These are phyloP conservation scores for maize (Zea mays) DNA, from an alignment of 176 grass and related monocot genomes.

Conservation along the genomic window DNA sequence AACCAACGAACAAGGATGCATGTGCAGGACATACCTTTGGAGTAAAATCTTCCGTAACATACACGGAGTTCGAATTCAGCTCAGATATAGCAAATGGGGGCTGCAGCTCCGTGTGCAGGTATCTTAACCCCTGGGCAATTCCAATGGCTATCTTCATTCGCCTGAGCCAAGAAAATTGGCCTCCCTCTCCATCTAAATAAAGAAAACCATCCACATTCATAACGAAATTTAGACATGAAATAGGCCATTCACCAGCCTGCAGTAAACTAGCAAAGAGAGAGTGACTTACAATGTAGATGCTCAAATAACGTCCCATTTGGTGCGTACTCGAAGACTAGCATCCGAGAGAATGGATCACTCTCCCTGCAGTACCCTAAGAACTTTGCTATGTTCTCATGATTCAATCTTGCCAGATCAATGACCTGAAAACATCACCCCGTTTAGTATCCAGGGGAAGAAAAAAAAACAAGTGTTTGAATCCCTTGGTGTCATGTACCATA, in stretches of 20 bases:
- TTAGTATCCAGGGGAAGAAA: slow-evolving; percentile 2
- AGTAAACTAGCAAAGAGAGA: not conserved
- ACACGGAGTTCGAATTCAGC: slow-evolving; percentile 71
- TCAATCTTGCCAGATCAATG: slow-evolving; percentile 75
- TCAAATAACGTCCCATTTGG: slow-evolving; percentile 92
- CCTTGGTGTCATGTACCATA: slow-evolving; percentile 18
- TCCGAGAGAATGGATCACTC: slow-evolving; percentile 83
- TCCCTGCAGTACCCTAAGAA: slow-evolving; percentile 93
- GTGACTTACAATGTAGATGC: slow-evolving; percentile 78
- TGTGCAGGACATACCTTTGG: slow-evolving; percentile 52
- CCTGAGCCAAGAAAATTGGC: slow-evolving; percentile 81
- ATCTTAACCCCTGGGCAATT: slow-evolving; percentile 73
- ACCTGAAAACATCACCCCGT: slow-evolving; percentile 48
- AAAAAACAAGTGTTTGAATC: not conserved
- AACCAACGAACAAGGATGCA: not conserved
- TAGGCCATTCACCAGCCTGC: not conserved
- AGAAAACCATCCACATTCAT: slow-evolving; percentile 15
- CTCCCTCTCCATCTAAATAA: slow-evolving; percentile 83
- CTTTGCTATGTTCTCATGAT: slow-evolving; percentile 82
- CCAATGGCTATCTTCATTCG: slow-evolving; percentile 96
- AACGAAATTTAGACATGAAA: not conserved
- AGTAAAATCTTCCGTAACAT: slow-evolving; percentile 85
- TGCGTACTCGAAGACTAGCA: slow-evolving; percentile 91
- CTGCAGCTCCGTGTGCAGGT: slow-evolving; percentile 80
- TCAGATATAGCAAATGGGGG: slow-evolving; percentile 72